Percentiles rank a stretch among this genome's conserved stretches.
phyloP scores from a whole-genome alignment of 768 basidiomycete genomes.

The Russula olivacea region DNA sequence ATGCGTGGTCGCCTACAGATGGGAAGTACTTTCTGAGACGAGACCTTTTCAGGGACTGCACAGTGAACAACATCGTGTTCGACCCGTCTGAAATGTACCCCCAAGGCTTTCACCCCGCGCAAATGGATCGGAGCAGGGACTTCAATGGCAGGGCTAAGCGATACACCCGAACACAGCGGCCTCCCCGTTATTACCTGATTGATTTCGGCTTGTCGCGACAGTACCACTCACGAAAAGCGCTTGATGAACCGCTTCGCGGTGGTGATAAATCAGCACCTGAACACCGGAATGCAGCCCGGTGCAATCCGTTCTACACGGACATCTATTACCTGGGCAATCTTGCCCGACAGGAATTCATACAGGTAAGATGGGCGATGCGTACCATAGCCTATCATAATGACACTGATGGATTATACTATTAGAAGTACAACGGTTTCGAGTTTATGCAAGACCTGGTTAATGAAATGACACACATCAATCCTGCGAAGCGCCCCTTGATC shows the following conservation, averaged over 20 bases:
- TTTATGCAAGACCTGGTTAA: constrained; percentile 22
- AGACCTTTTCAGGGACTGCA: constrained; percentile 10
- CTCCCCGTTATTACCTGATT: constrained; percentile 30
- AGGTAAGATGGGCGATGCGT: constrained; percentile 11
- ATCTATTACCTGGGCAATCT: constrained; percentile 29
- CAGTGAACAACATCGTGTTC: constrained; percentile 18
- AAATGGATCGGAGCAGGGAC: constrained; percentile 2
- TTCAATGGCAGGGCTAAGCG: constrained; percentile 18
- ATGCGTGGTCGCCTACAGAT: not conserved
- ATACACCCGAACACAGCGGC: constrained; percentile 27
- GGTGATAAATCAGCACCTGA: constrained; percentile 30
- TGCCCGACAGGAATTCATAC: constrained; percentile 23
- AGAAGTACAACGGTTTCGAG: constrained; percentile 18
- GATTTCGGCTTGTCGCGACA: constrained; percentile 31
- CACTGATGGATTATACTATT: not conserved
- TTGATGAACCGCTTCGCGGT: constrained; percentile 25
- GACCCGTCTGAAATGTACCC: constrained; percentile 19
- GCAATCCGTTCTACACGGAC: constrained; percentile 29
- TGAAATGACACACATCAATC: constrained; percentile 36
- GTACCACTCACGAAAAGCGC: constrained; percentile 20
- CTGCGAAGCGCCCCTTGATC: constrained; percentile 35
- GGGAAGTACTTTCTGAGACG: not conserved
- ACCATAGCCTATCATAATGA: too few relatives aligned
- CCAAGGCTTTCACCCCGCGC: constrained; percentile 13
- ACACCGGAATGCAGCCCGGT: constrained; percentile 8